Base-by-base conservation (phyloP, 208 protist species). In the Trypanosoma boissoni region DNA sequence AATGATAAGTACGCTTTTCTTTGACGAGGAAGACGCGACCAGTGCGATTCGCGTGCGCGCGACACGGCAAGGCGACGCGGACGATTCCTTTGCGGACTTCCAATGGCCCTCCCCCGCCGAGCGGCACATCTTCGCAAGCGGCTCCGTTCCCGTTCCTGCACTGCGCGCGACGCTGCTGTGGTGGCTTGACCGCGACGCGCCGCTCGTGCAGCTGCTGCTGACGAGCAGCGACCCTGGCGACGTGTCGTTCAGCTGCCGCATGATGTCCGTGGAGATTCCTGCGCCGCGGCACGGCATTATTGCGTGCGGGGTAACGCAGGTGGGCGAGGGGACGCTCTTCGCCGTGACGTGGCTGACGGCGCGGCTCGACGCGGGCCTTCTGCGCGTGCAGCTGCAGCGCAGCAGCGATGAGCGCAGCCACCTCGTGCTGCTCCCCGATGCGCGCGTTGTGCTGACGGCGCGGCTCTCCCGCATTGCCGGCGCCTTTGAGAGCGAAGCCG, bases 1-100 rank as follows among this genome's bases (percentile, higher is more conserved):
- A 27, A 93, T 93, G 86, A 54, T 88, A 14, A 75, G 74, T 29
- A 93, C 77, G 2, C 65, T 93, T 10, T 90, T 93, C 52, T 93
- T 90, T 57, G 86, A 93, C 39, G 79, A 84, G 44, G 57, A 74
- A 18, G 59, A 74, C 37, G 63, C 80, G 23, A 75, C 62, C 50
- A 87, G 77, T 31, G 68, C 72, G n/a, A 58, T 91, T 29, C 71
- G 68, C 18, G 76, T 78, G 24, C 74, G 65, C 5, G 44, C 39
- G 46, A 60, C 57, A 34, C 23, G 42, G 24, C 44, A 56, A 34
- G 36, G 37, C 9, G 36, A 56, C 0, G 41, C 36, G 24, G 49
- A 51, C 36, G 29, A 45, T 12, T 36, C 34, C 29, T 45, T 23
- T 18, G 14, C 39, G 16, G 32, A 45, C 9, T 18, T 27, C 23